phyloP scores from a whole-genome alignment of 192 early-diverging fungal genomes.

The Coemansia sp. region DNA sequence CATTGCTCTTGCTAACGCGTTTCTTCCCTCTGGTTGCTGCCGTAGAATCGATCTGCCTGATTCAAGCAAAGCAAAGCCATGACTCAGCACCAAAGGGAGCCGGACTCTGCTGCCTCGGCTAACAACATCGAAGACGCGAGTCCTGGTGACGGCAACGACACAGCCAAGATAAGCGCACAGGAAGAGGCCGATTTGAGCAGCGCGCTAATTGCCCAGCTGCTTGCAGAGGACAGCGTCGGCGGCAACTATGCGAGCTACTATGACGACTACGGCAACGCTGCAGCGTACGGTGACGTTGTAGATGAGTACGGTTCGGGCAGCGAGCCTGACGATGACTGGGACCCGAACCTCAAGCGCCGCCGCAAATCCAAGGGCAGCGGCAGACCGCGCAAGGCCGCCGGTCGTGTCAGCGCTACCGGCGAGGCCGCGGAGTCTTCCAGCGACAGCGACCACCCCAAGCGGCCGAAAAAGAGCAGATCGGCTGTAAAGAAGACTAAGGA shows the following conservation, averaged over 20 bases:
- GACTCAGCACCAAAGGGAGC: neutral
- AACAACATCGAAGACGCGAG: neutral
- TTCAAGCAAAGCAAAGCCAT: neutral
- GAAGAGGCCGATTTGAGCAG: constrained; percentile 80
- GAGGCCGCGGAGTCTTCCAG: constrained; percentile 8
- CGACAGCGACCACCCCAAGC: constrained; percentile 20
- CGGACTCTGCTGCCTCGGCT: neutral
- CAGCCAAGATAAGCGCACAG: constrained; percentile 55
- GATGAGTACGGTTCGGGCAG: constrained; percentile 48
- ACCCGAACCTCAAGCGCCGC: constrained; percentile 40
- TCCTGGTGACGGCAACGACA: neutral
- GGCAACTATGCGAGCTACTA: constrained; percentile 60
- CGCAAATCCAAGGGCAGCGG: constrained; percentile 26
- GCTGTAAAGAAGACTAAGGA: constrained; percentile 13
- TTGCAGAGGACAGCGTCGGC: constrained; percentile 65
- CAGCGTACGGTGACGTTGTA: constrained; percentile 35
- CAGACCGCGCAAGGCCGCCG: constrained; percentile 15
- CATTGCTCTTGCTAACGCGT: neutral
- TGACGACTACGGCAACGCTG: constrained; percentile 42
- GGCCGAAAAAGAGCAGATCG: neutral
- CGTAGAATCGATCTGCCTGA: neutral
- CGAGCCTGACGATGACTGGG: constrained; percentile 48
- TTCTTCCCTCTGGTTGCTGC: neutral
- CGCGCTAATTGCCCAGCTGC: constrained; percentile 74
- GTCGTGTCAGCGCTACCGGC: neutral